Conservation (phyloP, 345 rosid species). For the Linum trigynum region DNA sequence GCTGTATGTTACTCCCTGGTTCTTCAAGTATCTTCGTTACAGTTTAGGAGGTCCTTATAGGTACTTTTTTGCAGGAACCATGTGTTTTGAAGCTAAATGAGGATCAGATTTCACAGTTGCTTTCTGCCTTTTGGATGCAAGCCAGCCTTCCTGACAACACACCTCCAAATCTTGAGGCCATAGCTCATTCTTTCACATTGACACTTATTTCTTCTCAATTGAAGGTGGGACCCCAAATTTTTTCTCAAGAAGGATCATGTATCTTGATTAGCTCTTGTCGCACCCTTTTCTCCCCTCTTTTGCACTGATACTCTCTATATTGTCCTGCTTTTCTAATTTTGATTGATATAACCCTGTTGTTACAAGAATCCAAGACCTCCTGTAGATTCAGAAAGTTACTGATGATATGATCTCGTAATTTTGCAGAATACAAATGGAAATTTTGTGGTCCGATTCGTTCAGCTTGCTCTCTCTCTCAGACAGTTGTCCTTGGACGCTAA, state of each 20-base stretch:
- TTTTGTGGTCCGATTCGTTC: conserved; percentile 62
- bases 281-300: background rate
- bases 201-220: conserved; percentile 61
- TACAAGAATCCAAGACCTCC: background rate
- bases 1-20: conserved; percentile 26
- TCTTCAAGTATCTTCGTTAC: background rate
- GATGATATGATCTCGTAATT: conserved; percentile 1
- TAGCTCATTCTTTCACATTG: conserved; percentile 70
- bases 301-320: too few species aligned
- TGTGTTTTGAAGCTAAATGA: conserved; percentile 60
- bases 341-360: too few species aligned
- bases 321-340: too few species aligned
- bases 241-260: background rate
- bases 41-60: background rate
- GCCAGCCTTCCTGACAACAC: conserved; percentile 59
- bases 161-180: conserved; percentile 85
- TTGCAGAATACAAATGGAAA: conserved; percentile 59
- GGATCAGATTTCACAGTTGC: conserved; percentile 79
- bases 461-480: conserved; percentile 69
- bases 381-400: background rate
- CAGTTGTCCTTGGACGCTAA: conserved; percentile 42
- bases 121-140: conserved; percentile 87
- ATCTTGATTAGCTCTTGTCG: background rate
- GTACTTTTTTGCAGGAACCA: conserved; percentile 45
- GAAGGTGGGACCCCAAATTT: conserved; percentile 38